These are phyloP conservation scores for Neofusicoccum sp. DNA, from an alignment of 2,329 filamentous ascomycete genomes.

Conservation along the genomic window DNA sequence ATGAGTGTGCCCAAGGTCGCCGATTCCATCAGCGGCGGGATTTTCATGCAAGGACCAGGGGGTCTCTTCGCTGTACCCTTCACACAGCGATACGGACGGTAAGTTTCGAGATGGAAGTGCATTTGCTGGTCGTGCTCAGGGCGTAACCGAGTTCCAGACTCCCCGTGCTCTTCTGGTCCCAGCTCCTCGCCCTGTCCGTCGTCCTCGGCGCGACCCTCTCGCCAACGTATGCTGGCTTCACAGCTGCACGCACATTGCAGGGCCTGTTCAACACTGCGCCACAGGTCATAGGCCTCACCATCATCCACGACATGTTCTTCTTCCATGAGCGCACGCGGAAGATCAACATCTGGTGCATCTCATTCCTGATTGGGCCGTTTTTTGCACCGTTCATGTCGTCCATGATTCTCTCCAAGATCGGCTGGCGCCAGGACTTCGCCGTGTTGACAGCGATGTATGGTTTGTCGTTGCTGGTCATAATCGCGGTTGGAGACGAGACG, in stretches of 20 bases:
- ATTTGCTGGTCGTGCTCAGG: slow-evolving; percentile 22
- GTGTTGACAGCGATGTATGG: slow-evolving; percentile 37
- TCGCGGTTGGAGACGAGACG: slow-evolving; percentile 34
- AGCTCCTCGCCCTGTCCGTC: slow-evolving; percentile 22
- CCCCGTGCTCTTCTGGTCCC: slow-evolving; percentile 31
- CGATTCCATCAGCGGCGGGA: slow-evolving; percentile 38
- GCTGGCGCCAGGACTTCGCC: slow-evolving; percentile 20
- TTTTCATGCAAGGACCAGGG: slow-evolving; percentile 22
- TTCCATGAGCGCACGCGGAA: slow-evolving; percentile 37
- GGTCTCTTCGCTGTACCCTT: slow-evolving; percentile 27
- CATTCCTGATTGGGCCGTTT: slow-evolving; percentile 25
- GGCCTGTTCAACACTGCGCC: slow-evolving; percentile 27
- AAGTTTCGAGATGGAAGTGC: slow-evolving; percentile 3
- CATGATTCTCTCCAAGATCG: neutral
- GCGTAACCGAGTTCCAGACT: slow-evolving; percentile 6
- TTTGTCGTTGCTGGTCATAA: slow-evolving; percentile 29
- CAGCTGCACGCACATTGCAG: slow-evolving; percentile 28
- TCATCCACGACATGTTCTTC: slow-evolving; percentile 38
- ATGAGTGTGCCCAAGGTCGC: slow-evolving; percentile 32
- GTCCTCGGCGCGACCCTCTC: slow-evolving; percentile 23
- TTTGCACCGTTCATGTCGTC: slow-evolving; percentile 30
- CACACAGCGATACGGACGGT: slow-evolving; percentile 42
- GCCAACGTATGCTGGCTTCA: slow-evolving; percentile 24
- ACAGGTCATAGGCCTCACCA: slow-evolving; percentile 27
- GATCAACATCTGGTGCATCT: slow-evolving; percentile 25